Conservation (phyloP, 116 monocot genomes). For the Thalassia testudinum region DNA sequence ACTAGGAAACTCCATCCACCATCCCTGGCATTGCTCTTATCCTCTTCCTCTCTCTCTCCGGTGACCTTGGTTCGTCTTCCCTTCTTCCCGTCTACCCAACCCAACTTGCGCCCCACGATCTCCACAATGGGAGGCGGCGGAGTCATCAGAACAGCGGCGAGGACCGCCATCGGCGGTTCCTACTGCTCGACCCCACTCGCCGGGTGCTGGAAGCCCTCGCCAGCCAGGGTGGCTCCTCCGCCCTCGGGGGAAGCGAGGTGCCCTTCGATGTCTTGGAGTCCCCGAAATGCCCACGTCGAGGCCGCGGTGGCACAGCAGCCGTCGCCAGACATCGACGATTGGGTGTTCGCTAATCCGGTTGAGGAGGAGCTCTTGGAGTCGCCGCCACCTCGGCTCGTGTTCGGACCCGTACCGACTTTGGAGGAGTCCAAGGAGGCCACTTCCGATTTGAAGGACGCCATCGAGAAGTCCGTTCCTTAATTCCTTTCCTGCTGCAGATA, state of each 20-base stretch:
- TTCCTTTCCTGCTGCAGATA: too few species aligned
- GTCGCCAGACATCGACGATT: constrained; percentile 4
- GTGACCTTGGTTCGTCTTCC: too few species aligned
- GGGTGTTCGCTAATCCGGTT: constrained; percentile 10
- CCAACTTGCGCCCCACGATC: too few species aligned
- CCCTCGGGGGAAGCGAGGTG: neutral
- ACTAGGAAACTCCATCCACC: too few species aligned
- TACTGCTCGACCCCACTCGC: constrained; percentile 4
- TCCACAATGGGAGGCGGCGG: constrained; percentile 8
- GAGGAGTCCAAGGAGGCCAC: constrained; percentile 56
- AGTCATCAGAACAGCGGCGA: constrained; percentile 11
- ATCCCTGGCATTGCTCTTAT: too few species aligned
- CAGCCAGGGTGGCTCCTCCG: neutral
- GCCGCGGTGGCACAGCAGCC: neutral
- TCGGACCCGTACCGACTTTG: constrained; percentile 34
- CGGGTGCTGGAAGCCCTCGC: neutral
- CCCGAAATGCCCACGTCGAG: neutral
- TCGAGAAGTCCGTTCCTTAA: constrained; percentile 21
- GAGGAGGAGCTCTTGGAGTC: constrained; percentile 14
- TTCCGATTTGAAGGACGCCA: constrained; percentile 33
- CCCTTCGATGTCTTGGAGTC: neutral
- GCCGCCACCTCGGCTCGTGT: constrained; percentile 27
- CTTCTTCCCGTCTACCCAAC: too few species aligned
- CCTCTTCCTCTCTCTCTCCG: too few species aligned
- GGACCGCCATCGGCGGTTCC: constrained; percentile 3